Evolutionary conservation across 202 grass and related monocot genomes (phyloP).

Genomic region (Setaria viridis): DNA sequence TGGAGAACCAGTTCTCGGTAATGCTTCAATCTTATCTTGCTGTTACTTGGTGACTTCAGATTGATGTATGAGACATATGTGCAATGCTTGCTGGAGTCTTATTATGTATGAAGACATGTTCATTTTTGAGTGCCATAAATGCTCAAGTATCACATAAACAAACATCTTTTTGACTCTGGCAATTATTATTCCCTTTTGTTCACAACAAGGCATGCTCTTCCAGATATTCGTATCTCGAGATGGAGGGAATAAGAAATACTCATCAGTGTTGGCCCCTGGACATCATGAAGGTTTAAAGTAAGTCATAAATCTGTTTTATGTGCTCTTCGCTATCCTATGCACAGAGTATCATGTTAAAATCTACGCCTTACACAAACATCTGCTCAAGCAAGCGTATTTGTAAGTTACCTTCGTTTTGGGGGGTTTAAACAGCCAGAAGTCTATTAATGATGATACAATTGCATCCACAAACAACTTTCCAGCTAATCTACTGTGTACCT

Average conservation of each 20-base stretch:
- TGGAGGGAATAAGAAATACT: slow-evolving; percentile 88
- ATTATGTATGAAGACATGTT: neutral
- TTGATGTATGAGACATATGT: slow-evolving; percentile 10
- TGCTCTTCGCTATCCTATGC: slow-evolving; percentile 23
- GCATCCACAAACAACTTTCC: slow-evolving; percentile 12
- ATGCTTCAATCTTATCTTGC: slow-evolving; percentile 49
- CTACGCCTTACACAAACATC: neutral
- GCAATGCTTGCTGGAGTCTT: neutral
- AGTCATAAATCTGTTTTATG: slow-evolving; percentile 45
- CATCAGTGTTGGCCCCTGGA: slow-evolving; percentile 94
- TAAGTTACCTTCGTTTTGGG: neutral
- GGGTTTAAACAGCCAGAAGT: neutral
- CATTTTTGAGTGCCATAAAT: neutral
- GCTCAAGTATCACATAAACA: neutral
- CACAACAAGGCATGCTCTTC: slow-evolving; percentile 36
- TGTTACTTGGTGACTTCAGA: slow-evolving; percentile 6
- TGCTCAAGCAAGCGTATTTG: neutral
- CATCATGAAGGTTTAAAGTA: slow-evolving; percentile 97
- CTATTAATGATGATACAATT: neutral
- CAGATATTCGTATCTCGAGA: slow-evolving; percentile 99
- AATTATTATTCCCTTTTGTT: neutral
- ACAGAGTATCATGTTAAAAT: neutral
- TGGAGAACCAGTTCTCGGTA: slow-evolving; percentile 99
- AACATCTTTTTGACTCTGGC: neutral
- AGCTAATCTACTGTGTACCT: neutral